Base-by-base conservation (phyloP, 768 basidiomycete genomes). In the Mycena chlorophos region DNA sequence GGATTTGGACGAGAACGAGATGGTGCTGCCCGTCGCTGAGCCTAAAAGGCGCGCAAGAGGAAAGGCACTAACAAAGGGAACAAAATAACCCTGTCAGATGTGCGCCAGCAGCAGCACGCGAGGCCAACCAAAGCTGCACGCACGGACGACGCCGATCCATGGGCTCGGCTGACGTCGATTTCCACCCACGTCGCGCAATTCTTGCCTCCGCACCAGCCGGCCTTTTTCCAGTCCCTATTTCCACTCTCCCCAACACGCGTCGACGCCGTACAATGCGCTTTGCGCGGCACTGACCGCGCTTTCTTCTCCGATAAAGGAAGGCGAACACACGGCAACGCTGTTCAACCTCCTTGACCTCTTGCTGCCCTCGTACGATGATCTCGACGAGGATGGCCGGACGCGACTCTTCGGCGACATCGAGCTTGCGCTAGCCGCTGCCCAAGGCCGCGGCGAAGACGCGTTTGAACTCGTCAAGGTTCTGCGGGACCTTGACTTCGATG, bases 81-180 rank as follows among this genome's bases (percentile, higher is more conserved):
- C 52, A 86, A 78, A 16, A 71, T 87, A 22, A 68, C 81, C 0
- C 56, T 92, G 39, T 77, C 77, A 3, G 87, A 90, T 63, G 72
- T 91, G 28, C 84, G 87, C 5, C 90, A 90, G 63, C 80, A 77
- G 55, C 85, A 86, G 30, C 80, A 81, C 51, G 58, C 63, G 4
- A 69, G 63, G 37, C 53, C 65, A 8, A 16, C 23, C 12, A 54
- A 39, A 30, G 49, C 39, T 30, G 10, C 42, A 14, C 37, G 20
- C 20, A 55, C 34, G 42, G 27, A 39, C 27, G 50, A 56, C 13
- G 26, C 26, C 37, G 88, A 90, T 65, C 83, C 85, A 17, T 92
- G 91, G 91, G 85, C 85, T 0, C 84, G 85, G 56, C 70, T 91
- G 17, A 77, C 80, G 2, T 91, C 89, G 1, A 67, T 92, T 13